Evolutionary conservation across 192 early-diverging fungal genomes (phyloP), one percentile per base, ranked within the genome.

Genomic region (Globomyces pollinis-pini): DNA sequence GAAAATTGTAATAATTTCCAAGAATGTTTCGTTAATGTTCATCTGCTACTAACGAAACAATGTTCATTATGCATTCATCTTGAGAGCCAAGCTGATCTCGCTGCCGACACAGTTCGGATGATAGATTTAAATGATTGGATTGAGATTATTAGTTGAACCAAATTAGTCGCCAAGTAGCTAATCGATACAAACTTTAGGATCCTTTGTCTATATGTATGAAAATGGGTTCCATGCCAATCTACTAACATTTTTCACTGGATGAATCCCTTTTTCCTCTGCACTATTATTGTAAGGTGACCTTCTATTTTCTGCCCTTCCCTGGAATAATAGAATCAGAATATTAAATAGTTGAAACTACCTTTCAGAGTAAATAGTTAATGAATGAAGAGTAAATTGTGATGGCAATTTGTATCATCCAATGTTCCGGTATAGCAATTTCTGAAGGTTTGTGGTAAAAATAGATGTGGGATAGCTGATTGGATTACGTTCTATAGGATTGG

Each of bases 271-370:
- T 12, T 38, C 31, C 12, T 75, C 68, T 73, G 69, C 8, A 73
- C 33, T 60, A 75, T 64, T 44, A 79, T 50, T 11, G 75, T 38
- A 57, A 75, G 75, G 77, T 73, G 15, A 79, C 20, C n/a, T 60
- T 54, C 41, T 69, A 75, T 12, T 43, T 61, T 11, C 64, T 42
- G 24, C 62, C 62, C 8, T 29, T 29, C 15, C 59, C 58, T 2
- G 63, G 61, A 2, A 59, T 56, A n/a, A 28, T 4, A 7, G 55
- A 23, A 0, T 55, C 21, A 45, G 39, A 26, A 12, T 29, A 36
- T 8, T 12, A 12, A 20, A 31, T 39, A 0, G 53, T 9, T 0
- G 53, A 31, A 16, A 68, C 57, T n/a, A 61, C 20, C 8, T 35
- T 30, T 20, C 44, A n/a, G n/a, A n/a, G n/a, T n/a, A n/a, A n/a